Evolutionary conservation across 2,329 filamentous ascomycete genomes (phyloP).

Genomic region (Cordyceps javanica): DNA sequence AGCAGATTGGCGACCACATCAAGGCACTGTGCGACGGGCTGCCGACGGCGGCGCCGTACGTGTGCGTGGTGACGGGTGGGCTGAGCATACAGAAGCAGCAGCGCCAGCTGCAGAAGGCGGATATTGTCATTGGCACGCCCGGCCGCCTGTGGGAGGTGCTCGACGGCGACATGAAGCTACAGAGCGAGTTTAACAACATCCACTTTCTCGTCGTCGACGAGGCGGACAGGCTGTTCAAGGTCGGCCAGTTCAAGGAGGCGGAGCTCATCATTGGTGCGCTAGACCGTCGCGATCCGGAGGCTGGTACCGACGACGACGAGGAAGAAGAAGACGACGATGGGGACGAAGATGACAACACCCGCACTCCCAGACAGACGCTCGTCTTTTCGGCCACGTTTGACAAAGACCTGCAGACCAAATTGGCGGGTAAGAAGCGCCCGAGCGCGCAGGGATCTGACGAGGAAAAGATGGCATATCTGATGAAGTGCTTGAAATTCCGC

Average conservation of each 20-base stretch:
- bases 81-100: conserved; percentile 94
- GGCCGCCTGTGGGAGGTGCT: conserved; percentile 93
- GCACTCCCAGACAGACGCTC: conserved; percentile 60
- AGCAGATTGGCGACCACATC: conserved; percentile 83
- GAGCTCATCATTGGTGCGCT: conserved; percentile 80
- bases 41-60: conserved; percentile 51
- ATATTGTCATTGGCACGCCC: conserved; percentile 90
- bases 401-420: conserved; percentile 82
- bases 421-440: conserved; percentile 66
- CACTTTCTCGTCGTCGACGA: conserved; percentile 88
- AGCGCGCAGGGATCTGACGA: conserved; percentile 53
- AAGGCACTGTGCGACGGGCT: conserved; percentile 62
- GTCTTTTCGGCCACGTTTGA: conserved; percentile 97
- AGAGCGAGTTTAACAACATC: conserved; percentile 65
- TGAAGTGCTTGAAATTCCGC: conserved; percentile 83
- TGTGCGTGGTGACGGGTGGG: conserved; percentile 89
- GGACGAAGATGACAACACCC: background rate
- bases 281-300: conserved; percentile 63
- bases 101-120: conserved; percentile 72
- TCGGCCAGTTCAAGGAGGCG: conserved; percentile 92
- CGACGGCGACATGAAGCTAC: conserved; percentile 63
- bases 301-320: conserved; percentile 42
- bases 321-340: conserved; percentile 38
- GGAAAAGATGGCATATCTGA: conserved; percentile 86
- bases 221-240: conserved; percentile 83